These are phyloP conservation scores for Juncus inflexus DNA, from an alignment of 176 grass and related monocot genomes.

Conservation along the genomic window DNA sequence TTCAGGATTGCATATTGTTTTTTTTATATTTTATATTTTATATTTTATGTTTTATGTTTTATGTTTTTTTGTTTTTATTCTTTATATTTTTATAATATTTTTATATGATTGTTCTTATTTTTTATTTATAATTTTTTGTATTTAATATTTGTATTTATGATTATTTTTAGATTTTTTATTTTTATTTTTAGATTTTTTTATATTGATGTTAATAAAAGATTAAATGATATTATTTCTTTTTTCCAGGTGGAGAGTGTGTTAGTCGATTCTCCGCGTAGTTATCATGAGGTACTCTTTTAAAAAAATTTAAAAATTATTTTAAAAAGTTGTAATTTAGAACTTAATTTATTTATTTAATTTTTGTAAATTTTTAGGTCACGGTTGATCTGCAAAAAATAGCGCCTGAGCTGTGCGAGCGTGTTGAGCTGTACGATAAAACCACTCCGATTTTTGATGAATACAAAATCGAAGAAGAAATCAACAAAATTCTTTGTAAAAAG, in stretches of 20 bases:
- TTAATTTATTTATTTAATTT: not conserved
- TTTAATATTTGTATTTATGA: not conserved
- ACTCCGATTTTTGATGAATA: conserved; percentile 93
- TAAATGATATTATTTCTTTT: conserved; percentile 27
- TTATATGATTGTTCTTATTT: not conserved
- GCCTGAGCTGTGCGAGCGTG: conserved; percentile 78
- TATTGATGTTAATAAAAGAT: conserved; percentile 22
- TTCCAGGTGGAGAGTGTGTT: conserved; percentile 71
- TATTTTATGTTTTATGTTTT: not conserved
- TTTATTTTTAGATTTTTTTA: conserved; percentile 1
- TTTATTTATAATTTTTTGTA: no score
- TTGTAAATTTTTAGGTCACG: conserved; percentile 52
- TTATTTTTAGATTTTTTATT: not conserved
- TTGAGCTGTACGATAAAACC: conserved; percentile 78
- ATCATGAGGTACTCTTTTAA: conserved; percentile 59
- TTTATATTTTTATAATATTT: not conserved
- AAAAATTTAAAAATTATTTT: not conserved
- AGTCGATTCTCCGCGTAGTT: conserved; percentile 93
- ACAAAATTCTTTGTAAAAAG: conserved; percentile 90
- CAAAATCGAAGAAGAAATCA: conserved; percentile 87
- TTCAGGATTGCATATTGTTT: not conserved
- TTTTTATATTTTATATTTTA: not conserved
- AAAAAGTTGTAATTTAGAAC: not conserved
- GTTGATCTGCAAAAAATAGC: conserved; percentile 86
- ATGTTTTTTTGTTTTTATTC: no score